A percentile compares a stretch with the other conserved stretches of the same genome.
phyloP scores from a whole-genome alignment of 1,284 basidiomycete genomes.

The Ceratobasidium theobromae region DNA sequence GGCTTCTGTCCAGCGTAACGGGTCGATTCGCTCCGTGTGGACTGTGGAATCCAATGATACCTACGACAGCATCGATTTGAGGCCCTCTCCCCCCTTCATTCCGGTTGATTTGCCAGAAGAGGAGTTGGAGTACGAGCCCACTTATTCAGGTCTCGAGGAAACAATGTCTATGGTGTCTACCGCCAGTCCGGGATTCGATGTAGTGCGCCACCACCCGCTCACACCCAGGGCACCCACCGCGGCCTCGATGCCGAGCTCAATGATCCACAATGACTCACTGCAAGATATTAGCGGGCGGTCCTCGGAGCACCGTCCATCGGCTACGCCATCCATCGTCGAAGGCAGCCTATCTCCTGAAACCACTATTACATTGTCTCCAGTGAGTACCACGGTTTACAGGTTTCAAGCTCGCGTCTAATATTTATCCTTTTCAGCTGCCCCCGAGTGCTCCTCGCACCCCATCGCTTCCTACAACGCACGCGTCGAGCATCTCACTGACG shows the following conservation, averaged over 20 bases:
- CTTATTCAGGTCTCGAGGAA: slow-evolving; percentile 21
- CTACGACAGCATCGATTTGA: slow-evolving; percentile 67
- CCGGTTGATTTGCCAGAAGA: slow-evolving; percentile 3
- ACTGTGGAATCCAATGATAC: too few species aligned
- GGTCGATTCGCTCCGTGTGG: too few species aligned
- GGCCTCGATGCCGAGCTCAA: neutral
- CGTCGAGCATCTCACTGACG: slow-evolving; percentile 53
- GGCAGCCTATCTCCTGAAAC: neutral
- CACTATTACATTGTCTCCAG: slow-evolving; percentile 20
- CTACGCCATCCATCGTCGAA: slow-evolving; percentile 3
- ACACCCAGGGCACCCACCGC: neutral
- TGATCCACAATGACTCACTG: neutral
- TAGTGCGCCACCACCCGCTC: neutral
- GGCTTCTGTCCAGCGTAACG: too few species aligned
- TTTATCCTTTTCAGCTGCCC: slow-evolving; percentile 40
- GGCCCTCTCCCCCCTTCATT: slow-evolving; percentile 59
- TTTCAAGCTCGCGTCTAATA: slow-evolving; percentile 42
- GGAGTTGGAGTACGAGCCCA: slow-evolving; percentile 14
- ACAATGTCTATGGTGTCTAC: slow-evolving; percentile 2
- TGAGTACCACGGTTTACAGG: neutral
- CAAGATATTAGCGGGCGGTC: neutral
- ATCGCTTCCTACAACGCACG: slow-evolving; percentile 42
- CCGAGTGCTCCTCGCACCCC: slow-evolving; percentile 45
- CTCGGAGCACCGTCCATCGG: slow-evolving; percentile 1
- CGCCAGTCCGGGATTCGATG: slow-evolving; percentile 20